A percentile compares a stretch with the other conserved stretches of the same genome.
Evolutionary conservation across 352 stramenopile species (phyloP).

Genomic region (Phytophthora quininea): DNA sequence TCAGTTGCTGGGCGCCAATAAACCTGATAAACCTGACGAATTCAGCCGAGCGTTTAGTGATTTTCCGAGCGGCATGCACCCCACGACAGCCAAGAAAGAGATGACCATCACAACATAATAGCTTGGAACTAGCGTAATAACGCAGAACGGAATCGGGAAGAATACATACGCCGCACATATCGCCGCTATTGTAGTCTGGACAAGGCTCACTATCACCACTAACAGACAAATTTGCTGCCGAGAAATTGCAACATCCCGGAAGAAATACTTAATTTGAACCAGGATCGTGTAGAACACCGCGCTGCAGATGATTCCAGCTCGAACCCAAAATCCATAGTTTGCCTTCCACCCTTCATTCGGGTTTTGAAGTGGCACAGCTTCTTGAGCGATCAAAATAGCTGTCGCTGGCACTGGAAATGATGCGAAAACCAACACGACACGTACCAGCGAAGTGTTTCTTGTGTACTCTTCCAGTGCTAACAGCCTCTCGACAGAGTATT

Average conservation of each 20-base stretch:
- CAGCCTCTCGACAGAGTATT: conserved; percentile 4
- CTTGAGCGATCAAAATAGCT: conserved; percentile 1
- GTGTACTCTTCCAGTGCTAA: conserved; percentile 16
- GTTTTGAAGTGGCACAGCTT: conserved; percentile 8
- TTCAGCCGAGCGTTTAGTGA: not conserved
- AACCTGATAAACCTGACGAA: not conserved
- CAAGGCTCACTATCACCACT: not conserved
- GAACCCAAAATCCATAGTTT: conserved; percentile 14
- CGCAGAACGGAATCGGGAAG: conserved; percentile 12
- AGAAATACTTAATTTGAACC: not conserved
- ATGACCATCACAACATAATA: conserved; percentile 5
- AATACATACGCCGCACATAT: not conserved
- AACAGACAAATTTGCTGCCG: not conserved
- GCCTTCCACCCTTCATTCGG: not conserved
- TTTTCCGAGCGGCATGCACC: not conserved
- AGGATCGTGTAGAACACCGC: not conserved
- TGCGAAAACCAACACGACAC: not conserved
- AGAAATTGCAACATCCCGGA: not conserved
- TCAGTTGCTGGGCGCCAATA: not conserved
- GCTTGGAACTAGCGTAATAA: not conserved
- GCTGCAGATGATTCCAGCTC: not conserved
- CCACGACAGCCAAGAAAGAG: not conserved
- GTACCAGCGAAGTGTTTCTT: not conserved
- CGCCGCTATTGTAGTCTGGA: not conserved
- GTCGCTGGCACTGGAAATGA: not conserved